Percentiles rank a stretch among this genome's conserved stretches.
Evolutionary conservation across 192 early-diverging fungal genomes (phyloP).

Genomic region (Oehlia diaphana): DNA sequence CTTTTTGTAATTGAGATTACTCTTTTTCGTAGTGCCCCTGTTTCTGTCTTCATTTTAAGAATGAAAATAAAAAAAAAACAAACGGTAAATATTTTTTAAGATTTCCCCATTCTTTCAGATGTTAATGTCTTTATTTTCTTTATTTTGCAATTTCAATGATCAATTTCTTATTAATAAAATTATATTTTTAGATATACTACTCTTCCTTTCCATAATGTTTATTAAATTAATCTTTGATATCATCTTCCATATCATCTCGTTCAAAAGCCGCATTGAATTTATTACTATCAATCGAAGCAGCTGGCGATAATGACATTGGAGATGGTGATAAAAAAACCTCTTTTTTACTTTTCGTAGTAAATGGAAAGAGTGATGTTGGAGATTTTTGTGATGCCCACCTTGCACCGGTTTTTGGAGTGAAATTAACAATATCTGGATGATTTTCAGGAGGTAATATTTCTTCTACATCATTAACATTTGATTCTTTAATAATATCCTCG

Average conservation of each 20-base stretch:
- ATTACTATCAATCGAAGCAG: background rate
- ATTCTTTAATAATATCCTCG: background rate
- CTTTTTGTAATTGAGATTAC: too few species aligned
- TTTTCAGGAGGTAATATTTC: background rate
- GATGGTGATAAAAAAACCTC: background rate
- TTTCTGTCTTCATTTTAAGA: too few species aligned
- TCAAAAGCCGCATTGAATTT: background rate
- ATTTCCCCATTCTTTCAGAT: too few species aligned
- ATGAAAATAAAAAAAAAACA: too few species aligned
- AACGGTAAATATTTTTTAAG: too few species aligned
- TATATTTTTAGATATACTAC: too few species aligned
- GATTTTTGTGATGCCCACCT: constrained; percentile 15
- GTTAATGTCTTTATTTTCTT: too few species aligned
- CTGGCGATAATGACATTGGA: background rate
- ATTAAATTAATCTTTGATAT: background rate
- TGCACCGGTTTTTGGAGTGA: constrained; percentile 8
- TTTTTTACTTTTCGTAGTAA: background rate
- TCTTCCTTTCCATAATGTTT: too few species aligned
- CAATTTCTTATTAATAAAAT: too few species aligned
- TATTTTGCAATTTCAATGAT: too few species aligned
- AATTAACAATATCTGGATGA: background rate
- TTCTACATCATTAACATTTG: background rate
- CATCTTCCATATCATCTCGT: background rate
- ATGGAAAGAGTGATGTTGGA: background rate
- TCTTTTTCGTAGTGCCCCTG: too few species aligned